phyloP scores from a whole-genome alignment of 208 protist genomes.

The Wallacemonas sp. region DNA sequence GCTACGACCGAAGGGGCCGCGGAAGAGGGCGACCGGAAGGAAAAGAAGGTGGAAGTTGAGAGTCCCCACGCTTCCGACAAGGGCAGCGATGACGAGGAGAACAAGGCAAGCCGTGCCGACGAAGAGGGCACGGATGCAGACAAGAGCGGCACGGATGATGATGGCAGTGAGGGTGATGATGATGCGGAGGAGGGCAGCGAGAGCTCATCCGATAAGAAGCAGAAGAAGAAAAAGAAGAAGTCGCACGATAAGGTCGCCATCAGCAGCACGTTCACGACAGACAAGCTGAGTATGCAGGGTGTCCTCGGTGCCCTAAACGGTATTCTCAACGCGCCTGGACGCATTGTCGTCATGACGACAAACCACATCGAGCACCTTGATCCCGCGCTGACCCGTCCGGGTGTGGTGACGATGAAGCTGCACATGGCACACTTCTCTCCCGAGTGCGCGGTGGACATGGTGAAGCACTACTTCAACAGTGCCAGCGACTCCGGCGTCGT shows the following conservation, averaged over 20 bases:
- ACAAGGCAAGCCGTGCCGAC: background rate
- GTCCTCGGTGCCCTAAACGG: conserved; percentile 94
- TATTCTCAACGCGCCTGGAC: conserved; percentile 83
- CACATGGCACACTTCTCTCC: conserved; percentile 81
- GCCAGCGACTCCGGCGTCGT: background rate
- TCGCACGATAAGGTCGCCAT: conserved; percentile 20
- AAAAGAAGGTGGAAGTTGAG: background rate
- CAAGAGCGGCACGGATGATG: conserved; percentile 2
- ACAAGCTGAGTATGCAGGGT: conserved; percentile 84
- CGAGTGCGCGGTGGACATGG: conserved; percentile 71
- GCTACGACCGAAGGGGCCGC: background rate
- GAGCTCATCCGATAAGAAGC: background rate
- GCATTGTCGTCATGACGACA: conserved; percentile 94
- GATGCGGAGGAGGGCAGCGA: background rate
- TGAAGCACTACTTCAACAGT: conserved; percentile 66
- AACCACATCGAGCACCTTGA: conserved; percentile 92
- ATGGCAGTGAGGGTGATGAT: background rate
- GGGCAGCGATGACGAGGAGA: background rate
- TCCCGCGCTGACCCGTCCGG: conserved; percentile 79
- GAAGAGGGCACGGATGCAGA: conserved; percentile 5
- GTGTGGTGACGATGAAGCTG: conserved; percentile 89
- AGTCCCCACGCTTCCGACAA: no score
- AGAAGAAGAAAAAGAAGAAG: conserved; percentile 12
- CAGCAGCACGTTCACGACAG: conserved; percentile 1
- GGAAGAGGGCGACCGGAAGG: background rate